Evolutionary conservation across 306 rosid species (phyloP).

Genomic region (Biancaea sappan): DNA sequence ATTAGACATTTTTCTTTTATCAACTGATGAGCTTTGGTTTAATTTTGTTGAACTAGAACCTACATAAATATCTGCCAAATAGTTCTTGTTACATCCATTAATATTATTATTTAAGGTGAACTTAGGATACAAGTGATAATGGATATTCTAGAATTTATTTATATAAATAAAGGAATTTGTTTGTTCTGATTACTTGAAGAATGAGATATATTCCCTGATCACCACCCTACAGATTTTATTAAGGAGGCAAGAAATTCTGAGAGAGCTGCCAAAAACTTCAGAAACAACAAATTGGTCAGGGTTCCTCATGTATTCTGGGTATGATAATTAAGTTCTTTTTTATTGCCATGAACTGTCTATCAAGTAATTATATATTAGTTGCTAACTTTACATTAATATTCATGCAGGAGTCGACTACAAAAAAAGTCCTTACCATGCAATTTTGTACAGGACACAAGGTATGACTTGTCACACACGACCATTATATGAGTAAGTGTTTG

Average conservation of each 20-base stretch:
- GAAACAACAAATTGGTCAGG: conserved; percentile 62
- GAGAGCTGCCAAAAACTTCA: conserved; percentile 70
- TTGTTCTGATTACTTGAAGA: not conserved
- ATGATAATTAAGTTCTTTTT: conserved; percentile 38
- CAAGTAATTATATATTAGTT: conserved; percentile 13
- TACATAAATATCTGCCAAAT: conserved; percentile 16
- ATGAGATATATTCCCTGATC: conserved; percentile 25
- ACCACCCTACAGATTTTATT: conserved; percentile 64
- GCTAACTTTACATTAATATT: conserved; percentile 31
- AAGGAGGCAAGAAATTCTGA: conserved; percentile 89
- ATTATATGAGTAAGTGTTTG: not conserved
- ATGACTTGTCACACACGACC: conserved; percentile 26
- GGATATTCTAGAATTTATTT: conserved; percentile 5
- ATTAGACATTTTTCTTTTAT: not conserved
- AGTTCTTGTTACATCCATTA: conserved; percentile 24
- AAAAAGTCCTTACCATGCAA: conserved; percentile 79
- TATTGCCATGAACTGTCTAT: conserved; percentile 6
- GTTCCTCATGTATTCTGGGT: conserved; percentile 91
- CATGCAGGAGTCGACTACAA: conserved; percentile 75
- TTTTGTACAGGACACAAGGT: conserved; percentile 78
- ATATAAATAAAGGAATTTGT: conserved; percentile 22
- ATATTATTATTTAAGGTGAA: conserved; percentile 20
- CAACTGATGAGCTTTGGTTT: not conserved
- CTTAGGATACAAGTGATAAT: not conserved
- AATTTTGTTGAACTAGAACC: not conserved